phyloP scores from a whole-genome alignment of 139 green algal genomes.

The Penium margaritaceum region DNA sequence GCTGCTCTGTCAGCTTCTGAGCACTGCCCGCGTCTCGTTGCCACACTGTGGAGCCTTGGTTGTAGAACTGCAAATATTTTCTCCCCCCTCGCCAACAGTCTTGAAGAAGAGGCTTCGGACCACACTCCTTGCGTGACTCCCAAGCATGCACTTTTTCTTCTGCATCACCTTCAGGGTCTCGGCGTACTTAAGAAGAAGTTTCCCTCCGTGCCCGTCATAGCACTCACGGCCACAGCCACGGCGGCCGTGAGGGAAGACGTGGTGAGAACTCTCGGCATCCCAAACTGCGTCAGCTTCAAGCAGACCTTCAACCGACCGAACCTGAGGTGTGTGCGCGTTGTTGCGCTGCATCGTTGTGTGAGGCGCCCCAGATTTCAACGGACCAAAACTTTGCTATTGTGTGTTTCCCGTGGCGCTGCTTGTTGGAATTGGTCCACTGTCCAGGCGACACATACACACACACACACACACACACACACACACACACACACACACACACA shows the following conservation, averaged over 20 bases:
- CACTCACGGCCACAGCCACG: conserved; percentile 70
- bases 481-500: neutral
- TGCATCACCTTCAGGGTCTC: conserved; percentile 36
- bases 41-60: no score
- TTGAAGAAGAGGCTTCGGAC: no score
- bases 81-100: no score
- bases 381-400: neutral
- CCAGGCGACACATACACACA: neutral
- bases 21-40: no score
- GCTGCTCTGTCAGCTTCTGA: no score
- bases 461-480: neutral
- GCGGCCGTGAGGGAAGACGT: conserved; percentile 55
- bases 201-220: conserved; percentile 54
- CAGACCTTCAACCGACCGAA: conserved; percentile 80
- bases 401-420: neutral
- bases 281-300: conserved; percentile 48
- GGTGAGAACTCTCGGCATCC: conserved; percentile 36
- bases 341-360: no score
- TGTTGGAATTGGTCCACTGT: neutral
- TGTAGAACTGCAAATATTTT: no score
- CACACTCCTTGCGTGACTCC: no score
- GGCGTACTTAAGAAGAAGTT: conserved; percentile 54
- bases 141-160: no score
- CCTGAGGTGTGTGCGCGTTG: conserved; percentile 47
- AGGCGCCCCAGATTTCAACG: neutral